Evolutionary conservation across 208 protist genomes (phyloP), one percentile per base, ranked within the genome.

Genomic region (Wallacemonas sp.): DNA sequence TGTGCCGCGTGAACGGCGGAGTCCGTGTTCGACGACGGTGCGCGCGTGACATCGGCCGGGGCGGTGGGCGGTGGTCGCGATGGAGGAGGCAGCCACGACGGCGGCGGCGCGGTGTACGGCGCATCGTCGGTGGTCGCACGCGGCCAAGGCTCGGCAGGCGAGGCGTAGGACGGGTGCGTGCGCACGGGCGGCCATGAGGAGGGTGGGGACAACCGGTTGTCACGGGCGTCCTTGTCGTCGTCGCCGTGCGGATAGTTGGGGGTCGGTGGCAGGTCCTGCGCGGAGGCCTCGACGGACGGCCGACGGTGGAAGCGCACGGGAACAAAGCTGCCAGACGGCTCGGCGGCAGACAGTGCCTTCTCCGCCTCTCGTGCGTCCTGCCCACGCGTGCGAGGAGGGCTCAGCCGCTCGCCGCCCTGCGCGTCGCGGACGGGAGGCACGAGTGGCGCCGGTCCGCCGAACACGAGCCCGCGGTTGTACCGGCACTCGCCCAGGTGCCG

Each of bases 381-480:
- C n/a, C n/a, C n/a, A n/a, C n/a, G n/a, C n/a, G n/a, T n/a, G n/a
- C n/a, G n/a, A n/a, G n/a, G n/a, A n/a, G n/a, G n/a, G n/a, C n/a
- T n/a, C n/a, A n/a, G n/a, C n/a, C n/a, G n/a, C n/a, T n/a, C n/a
- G n/a, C n/a, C n/a, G n/a, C n/a, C n/a, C n/a, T n/a, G n/a, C n/a
- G n/a, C n/a, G n/a, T n/a, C n/a, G n/a, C n/a, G 25, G 36, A 14
- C 36, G 36, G 36, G 10, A 41, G 36, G 7, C 54, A 71, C 22
- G 8, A 45, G 46, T n/a, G 57, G 25, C 1, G 38, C 33, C 45
- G 48, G 48, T 16, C 67, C 75, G 16, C 70, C 67, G 46, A 82
- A 84, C 32, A 81, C 25, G 54, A 75, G 79, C 5, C 70, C 79
- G 64, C 67, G 71, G 65, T 81, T 77, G n/a, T 74, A 55, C 23